phyloP scores from a whole-genome alignment of 352 stramenopile genomes.

The Phytopythium sindhum region DNA sequence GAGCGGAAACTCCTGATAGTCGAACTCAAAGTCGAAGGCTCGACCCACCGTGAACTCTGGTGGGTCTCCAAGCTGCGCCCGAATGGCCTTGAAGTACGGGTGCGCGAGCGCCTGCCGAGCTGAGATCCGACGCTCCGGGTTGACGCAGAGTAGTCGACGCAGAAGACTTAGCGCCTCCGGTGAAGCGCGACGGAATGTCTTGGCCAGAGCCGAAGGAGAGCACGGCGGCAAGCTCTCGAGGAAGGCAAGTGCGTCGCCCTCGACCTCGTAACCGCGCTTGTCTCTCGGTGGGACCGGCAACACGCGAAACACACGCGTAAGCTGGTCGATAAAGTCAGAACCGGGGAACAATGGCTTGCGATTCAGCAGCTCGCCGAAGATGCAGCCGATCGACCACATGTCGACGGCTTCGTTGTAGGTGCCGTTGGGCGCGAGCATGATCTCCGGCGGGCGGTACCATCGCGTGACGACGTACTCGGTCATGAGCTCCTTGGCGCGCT shows the following conservation, averaged over 20 bases:
- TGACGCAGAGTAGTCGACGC: constrained; percentile 79
- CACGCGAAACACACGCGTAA: constrained; percentile 72
- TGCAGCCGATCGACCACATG: constrained; percentile 90
- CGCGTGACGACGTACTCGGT: constrained; percentile 86
- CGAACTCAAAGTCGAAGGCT: constrained; percentile 83
- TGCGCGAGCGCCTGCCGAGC: constrained; percentile 90
- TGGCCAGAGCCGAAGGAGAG: constrained; percentile 64
- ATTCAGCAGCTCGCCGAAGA: constrained; percentile 92
- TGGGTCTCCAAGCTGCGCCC: constrained; percentile 63
- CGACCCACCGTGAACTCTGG: constrained; percentile 61
- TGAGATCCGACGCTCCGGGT: constrained; percentile 86
- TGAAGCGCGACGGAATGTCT: constrained; percentile 63
- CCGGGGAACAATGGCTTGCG: constrained; percentile 73
- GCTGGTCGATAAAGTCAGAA: constrained; percentile 78
- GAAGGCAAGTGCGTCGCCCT: constrained; percentile 75
- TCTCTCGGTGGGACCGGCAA: constrained; percentile 63
- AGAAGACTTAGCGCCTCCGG: constrained; percentile 68
- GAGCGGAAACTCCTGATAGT: constrained; percentile 66
- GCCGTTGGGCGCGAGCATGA: constrained; percentile 80
- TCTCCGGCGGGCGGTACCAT: constrained; percentile 83
- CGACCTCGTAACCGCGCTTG: constrained; percentile 72
- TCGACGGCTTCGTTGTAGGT: constrained; percentile 77
- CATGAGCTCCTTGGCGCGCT: constrained; percentile 68
- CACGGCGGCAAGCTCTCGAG: constrained; percentile 68
- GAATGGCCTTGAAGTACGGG: constrained; percentile 86